Percentiles rank a stretch among this genome's conserved stretches.
These are phyloP conservation scores for Camillea tinctor DNA, from an alignment of 2,329 filamentous ascomycete genomes.

Conservation along the genomic window DNA sequence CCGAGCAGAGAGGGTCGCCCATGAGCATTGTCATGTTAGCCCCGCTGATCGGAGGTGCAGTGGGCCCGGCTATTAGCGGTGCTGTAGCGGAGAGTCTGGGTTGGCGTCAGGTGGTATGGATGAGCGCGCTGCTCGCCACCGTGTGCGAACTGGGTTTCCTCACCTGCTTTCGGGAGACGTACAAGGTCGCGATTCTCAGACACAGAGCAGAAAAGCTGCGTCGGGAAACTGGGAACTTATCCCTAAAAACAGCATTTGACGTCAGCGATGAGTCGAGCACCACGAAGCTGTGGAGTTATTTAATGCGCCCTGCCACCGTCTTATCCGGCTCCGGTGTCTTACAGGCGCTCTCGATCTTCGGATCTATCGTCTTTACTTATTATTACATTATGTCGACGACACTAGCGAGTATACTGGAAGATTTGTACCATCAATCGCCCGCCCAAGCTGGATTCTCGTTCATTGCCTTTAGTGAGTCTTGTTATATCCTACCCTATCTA, in stretches of 20 bases:
- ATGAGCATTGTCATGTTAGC: slow-evolving; percentile 58
- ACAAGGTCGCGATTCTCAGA: slow-evolving; percentile 55
- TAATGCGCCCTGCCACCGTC: slow-evolving; percentile 46
- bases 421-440: slow-evolving; percentile 49
- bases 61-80: slow-evolving; percentile 56
- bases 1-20: slow-evolving; percentile 56
- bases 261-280: slow-evolving; percentile 21
- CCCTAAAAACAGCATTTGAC: slow-evolving; percentile 34
- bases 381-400: slow-evolving; percentile 56
- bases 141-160: slow-evolving; percentile 52
- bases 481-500: neutral
- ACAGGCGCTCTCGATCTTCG: slow-evolving; percentile 45
- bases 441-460: slow-evolving; percentile 53
- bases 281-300: slow-evolving; percentile 38
- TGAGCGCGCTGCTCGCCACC: slow-evolving; percentile 46
- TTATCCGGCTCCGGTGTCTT: slow-evolving; percentile 52
- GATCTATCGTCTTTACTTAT: slow-evolving; percentile 48
- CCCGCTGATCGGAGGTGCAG: slow-evolving; percentile 55
- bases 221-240: slow-evolving; percentile 29
- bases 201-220: slow-evolving; percentile 37
- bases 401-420: slow-evolving; percentile 48
- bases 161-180: slow-evolving; percentile 57
- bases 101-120: slow-evolving; percentile 54
- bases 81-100: slow-evolving; percentile 53
- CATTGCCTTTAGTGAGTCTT: slow-evolving; percentile 50